A percentile compares a stretch with the other conserved stretches of the same genome.
Conservation (phyloP, 176 grass and related monocot species). For the Carex pumila region DNA sequence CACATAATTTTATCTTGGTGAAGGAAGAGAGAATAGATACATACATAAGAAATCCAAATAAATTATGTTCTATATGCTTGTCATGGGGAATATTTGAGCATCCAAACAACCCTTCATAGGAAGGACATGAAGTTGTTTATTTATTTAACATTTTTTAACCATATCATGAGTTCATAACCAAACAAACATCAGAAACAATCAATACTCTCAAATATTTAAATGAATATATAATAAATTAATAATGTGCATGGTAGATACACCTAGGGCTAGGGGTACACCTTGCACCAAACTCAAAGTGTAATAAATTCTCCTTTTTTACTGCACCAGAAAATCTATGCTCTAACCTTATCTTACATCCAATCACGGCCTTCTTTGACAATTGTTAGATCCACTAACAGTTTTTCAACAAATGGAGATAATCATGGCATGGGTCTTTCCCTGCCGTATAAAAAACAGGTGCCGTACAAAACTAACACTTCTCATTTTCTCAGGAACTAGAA, state of each 20-base stretch:
- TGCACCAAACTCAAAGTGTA: constrained; percentile 16
- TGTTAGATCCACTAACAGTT: background rate
- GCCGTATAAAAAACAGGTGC: background rate
- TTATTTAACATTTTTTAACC: background rate
- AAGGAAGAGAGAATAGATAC: background rate
- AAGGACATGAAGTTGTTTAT: constrained; percentile 24
- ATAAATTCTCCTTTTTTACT: constrained; percentile 21
- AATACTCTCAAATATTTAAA: background rate
- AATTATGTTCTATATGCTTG: constrained; percentile 3
- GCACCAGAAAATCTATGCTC: background rate
- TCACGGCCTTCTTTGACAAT: constrained; percentile 9
- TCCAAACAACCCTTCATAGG: constrained; percentile 25
- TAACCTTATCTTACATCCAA: constrained; percentile 12
- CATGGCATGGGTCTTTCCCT: background rate
- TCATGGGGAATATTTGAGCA: constrained; percentile 29
- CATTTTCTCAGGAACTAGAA: too few species aligned
- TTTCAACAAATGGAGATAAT: background rate
- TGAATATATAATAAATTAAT: too few species aligned
- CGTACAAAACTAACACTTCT: background rate
- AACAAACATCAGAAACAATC: background rate
- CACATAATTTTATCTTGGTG: too few species aligned
- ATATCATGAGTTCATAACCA: background rate
- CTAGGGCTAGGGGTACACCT: background rate
- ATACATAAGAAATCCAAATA: background rate
- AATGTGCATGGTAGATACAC: background rate